Conservation (phyloP, 495 filamentous ascomycete genomes). For the Aspergillus nidulans region DNA sequence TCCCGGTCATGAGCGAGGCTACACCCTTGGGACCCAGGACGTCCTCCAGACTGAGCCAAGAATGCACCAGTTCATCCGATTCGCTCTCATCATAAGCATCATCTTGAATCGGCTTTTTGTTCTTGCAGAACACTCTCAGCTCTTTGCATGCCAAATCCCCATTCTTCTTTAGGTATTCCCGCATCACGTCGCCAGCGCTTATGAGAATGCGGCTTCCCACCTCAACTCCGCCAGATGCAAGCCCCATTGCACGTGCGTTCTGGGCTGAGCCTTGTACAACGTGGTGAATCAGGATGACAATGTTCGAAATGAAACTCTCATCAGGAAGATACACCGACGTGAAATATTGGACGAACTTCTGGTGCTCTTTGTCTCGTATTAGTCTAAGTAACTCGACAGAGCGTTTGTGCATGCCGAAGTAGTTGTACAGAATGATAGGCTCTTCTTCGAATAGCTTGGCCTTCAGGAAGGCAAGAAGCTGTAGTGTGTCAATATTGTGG, state of each 20-base stretch:
- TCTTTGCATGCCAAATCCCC: conserved; percentile 31
- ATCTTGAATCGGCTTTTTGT: conserved; percentile 27
- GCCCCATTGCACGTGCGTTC: conserved; percentile 16
- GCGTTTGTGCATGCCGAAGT: conserved; percentile 31
- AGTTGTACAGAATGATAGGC: conserved; percentile 26
- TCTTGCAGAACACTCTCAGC: conserved; percentile 30
- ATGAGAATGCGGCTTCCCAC: conserved; percentile 23
- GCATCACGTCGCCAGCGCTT: conserved; percentile 27
- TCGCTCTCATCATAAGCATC: conserved; percentile 14
- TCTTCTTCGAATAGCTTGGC: conserved; percentile 26
- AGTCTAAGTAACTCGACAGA: conserved; percentile 25
- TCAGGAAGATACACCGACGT: conserved; percentile 25
- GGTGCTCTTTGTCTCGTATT: conserved; percentile 25
- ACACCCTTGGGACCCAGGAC: conserved; percentile 21
- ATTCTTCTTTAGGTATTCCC: conserved; percentile 25
- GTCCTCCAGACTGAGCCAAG: conserved; percentile 19
- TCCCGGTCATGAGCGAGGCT: conserved; percentile 25
- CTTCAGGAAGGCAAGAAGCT: conserved; percentile 27
- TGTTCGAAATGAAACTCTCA: conserved; percentile 26
- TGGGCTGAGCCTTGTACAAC: conserved; percentile 24
- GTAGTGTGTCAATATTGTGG: conserved; percentile 22
- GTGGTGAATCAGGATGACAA: conserved; percentile 21
- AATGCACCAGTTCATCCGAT: conserved; percentile 13
- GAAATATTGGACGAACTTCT: conserved; percentile 28
- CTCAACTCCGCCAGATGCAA: conserved; percentile 6